These are phyloP conservation scores for Leccinum ochraceum DNA, from an alignment of 768 basidiomycete species.

Conservation along the genomic window DNA sequence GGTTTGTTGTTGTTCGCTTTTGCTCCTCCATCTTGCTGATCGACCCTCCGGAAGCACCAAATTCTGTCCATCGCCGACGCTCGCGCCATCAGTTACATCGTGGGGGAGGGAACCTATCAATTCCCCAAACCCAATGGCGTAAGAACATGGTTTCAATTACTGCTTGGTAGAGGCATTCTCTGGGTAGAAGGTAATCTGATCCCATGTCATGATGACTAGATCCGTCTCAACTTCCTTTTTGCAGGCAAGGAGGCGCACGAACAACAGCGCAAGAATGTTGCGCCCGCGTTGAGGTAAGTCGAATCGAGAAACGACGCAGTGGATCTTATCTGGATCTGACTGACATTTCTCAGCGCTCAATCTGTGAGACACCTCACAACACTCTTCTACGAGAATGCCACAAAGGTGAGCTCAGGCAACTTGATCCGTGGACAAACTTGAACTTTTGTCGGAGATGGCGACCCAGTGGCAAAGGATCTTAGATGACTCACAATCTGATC, in stretches of 20 bases:
- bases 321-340: not conserved
- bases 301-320: not conserved
- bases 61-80: conserved; percentile 58
- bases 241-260: conserved; percentile 59
- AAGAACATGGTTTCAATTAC: conserved; percentile 61
- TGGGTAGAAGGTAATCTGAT: conserved; percentile 57
- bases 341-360: conserved; percentile 41
- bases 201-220: conserved; percentile 1
- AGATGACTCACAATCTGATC: conserved; percentile 40
- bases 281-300: conserved; percentile 56
- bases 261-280: conserved; percentile 50
- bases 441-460: conserved; percentile 37
- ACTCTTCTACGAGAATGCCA: conserved; percentile 57
- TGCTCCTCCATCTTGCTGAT: conserved; percentile 12
- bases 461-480: conserved; percentile 49
- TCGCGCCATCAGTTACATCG: conserved; percentile 52
- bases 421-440: not conserved
- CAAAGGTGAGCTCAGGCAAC: conserved; percentile 30
- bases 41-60: conserved; percentile 44
- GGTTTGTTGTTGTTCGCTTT: conserved; percentile 32
- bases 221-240: conserved; percentile 4
- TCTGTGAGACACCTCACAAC: conserved; percentile 52
- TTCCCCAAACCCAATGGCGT: conserved; percentile 67
- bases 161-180: conserved; percentile 63
- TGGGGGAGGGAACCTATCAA: conserved; percentile 53